Conservation (phyloP, 2,329 filamentous ascomycete genomes). For the Exutisphaerella laricina region DNA sequence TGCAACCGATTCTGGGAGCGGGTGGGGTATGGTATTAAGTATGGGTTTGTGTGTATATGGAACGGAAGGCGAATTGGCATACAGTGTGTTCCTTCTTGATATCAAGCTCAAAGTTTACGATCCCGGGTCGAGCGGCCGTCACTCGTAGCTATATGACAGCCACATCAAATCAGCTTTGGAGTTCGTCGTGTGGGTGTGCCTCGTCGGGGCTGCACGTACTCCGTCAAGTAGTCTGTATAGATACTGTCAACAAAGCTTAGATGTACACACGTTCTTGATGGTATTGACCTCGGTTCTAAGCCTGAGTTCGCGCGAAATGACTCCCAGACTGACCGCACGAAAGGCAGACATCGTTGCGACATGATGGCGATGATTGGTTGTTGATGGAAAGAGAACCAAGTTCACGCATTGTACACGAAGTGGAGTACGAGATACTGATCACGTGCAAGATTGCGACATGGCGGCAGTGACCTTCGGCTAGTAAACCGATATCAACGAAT, state of each 20-base stretch:
- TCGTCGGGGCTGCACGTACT: too few relatives aligned
- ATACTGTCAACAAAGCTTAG: background rate
- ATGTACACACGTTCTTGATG: too few relatives aligned
- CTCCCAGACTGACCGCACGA: conserved; percentile 31
- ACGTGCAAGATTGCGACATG: too few relatives aligned
- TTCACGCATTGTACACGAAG: too few relatives aligned
- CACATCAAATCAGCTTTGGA: too few relatives aligned
- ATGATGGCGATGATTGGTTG: conserved; percentile 9
- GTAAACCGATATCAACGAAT: too few relatives aligned
- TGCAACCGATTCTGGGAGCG: conserved; percentile 63
- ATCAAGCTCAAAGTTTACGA: conserved; percentile 69
- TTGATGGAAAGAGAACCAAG: background rate
- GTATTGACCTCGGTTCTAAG: conserved; percentile 71
- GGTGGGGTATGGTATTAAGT: too few relatives aligned
- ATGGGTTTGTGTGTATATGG: too few relatives aligned
- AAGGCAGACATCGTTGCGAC: conserved; percentile 25
- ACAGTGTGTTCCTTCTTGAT: conserved; percentile 72
- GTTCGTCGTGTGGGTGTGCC: too few relatives aligned
- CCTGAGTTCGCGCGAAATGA: conserved; percentile 83
- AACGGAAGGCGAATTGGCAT: too few relatives aligned
- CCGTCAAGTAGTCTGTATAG: conserved; percentile 39
- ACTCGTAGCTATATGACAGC: conserved; percentile 55
- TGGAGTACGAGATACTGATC: too few relatives aligned
- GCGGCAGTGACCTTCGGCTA: too few relatives aligned
- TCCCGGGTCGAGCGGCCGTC: conserved; percentile 57